phyloP scores from a whole-genome alignment of 2,329 filamentous ascomycete genomes.

The Cladobotryum protrusum region DNA sequence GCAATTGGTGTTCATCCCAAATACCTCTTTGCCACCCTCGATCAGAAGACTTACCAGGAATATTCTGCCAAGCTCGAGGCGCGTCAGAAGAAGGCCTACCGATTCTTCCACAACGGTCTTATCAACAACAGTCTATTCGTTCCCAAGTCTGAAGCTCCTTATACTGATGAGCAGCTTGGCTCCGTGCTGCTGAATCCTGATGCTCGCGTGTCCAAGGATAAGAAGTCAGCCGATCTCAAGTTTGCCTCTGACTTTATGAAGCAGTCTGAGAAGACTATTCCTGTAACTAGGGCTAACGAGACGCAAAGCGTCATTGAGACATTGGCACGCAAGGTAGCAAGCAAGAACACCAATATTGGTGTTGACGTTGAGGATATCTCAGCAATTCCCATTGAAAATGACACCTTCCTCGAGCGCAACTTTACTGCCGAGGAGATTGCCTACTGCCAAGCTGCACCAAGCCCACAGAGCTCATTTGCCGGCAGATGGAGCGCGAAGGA shows the following conservation, averaged over 20 bases:
- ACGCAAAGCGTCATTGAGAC: slow-evolving; percentile 73
- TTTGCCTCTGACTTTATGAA: slow-evolving; percentile 68
- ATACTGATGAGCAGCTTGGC: slow-evolving; percentile 79
- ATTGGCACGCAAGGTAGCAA: slow-evolving; percentile 56
- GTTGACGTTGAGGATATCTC: slow-evolving; percentile 89
- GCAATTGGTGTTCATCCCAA: slow-evolving; percentile 94
- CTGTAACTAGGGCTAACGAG: slow-evolving; percentile 48
- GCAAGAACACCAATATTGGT: slow-evolving; percentile 68
- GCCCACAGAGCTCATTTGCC: slow-evolving; percentile 83
- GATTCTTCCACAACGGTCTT: slow-evolving; percentile 96
- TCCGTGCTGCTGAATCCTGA: slow-evolving; percentile 91
- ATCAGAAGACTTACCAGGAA: slow-evolving; percentile 70
- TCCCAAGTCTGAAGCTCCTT: slow-evolving; percentile 86
- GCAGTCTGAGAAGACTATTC: slow-evolving; percentile 49
- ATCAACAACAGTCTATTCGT: slow-evolving; percentile 98
- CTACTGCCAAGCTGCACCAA: slow-evolving; percentile 77
- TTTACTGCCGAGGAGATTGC: slow-evolving; percentile 79
- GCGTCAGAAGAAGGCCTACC: slow-evolving; percentile 96
- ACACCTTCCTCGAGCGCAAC: slow-evolving; percentile 90
- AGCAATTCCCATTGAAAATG: slow-evolving; percentile 86
- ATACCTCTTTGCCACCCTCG: slow-evolving; percentile 92
- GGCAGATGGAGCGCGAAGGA: slow-evolving; percentile 97
- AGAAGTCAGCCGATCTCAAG: slow-evolving; percentile 74
- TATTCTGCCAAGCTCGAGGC: slow-evolving; percentile 88
- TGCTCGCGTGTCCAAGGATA: slow-evolving; percentile 76